Conservation (phyloP, 352 stramenopile species). For the Phytophthora pinifolia region DNA sequence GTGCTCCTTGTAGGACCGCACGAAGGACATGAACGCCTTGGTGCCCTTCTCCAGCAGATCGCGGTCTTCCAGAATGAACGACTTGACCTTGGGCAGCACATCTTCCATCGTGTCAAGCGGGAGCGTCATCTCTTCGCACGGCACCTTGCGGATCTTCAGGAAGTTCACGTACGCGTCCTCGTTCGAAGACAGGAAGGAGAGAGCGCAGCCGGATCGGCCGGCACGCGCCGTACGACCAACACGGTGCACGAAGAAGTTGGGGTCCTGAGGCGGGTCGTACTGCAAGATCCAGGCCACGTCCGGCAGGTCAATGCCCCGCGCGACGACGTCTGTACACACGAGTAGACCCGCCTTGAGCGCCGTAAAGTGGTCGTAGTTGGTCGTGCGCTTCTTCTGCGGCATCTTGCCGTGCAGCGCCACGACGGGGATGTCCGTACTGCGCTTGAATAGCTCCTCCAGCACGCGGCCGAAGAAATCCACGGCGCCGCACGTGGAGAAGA, state of each 20-base stretch:
- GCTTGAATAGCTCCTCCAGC: slow-evolving; percentile 78
- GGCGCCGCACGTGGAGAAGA: slow-evolving; percentile 98
- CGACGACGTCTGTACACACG: slow-evolving; percentile 99
- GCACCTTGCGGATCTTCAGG: slow-evolving; percentile 94
- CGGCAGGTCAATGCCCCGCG: slow-evolving; percentile 97
- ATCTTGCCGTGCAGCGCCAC: slow-evolving; percentile 94
- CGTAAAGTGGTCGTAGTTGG: slow-evolving; percentile 78
- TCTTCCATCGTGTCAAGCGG: slow-evolving; percentile 67
- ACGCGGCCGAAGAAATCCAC: slow-evolving; percentile 98
- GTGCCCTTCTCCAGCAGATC: slow-evolving; percentile 98
- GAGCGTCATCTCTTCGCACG: slow-evolving; percentile 78
- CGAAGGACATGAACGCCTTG: slow-evolving; percentile 98
- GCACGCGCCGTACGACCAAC: slow-evolving; percentile 97
- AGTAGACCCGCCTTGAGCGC: slow-evolving; percentile 76
- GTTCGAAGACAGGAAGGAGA: slow-evolving; percentile 96
- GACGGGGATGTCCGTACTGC: slow-evolving; percentile 43
- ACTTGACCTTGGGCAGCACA: slow-evolving; percentile 90
- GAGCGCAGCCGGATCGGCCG: slow-evolving; percentile 89
- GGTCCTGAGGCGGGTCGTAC: slow-evolving; percentile 96
- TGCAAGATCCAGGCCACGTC: slow-evolving; percentile 99
- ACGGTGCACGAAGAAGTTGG: slow-evolving; percentile 99
- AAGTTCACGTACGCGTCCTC: slow-evolving; percentile 98
- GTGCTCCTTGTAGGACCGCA: slow-evolving; percentile 99
- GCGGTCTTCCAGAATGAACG: slow-evolving; percentile 90
- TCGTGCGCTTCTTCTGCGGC: slow-evolving; percentile 88